A percentile compares a stretch with the other conserved stretches of the same genome.
Conservation (phyloP, 2,329 filamentous ascomycete species). For the Aspergillus costaricaensis region DNA sequence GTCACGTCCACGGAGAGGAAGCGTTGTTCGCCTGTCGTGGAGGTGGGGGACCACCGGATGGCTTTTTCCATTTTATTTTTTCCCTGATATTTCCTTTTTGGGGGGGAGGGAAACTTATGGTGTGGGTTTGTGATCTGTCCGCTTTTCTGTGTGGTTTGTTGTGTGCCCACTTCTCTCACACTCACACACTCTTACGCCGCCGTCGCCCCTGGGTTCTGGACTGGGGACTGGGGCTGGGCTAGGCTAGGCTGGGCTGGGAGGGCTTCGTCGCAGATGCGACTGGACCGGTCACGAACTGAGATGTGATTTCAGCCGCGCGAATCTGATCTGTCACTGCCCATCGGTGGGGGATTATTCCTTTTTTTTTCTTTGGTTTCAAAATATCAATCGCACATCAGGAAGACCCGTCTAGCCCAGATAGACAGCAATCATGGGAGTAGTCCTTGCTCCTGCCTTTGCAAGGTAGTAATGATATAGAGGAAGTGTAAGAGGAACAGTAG, state of each 20-base stretch:
- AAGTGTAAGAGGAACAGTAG: not conserved
- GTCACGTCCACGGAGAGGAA: slow-evolving; percentile 65
- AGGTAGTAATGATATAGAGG: no score
- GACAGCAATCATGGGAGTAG: no score
- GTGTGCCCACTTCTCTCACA: no score
- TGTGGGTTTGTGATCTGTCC: not conserved
- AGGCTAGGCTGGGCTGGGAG: no score
- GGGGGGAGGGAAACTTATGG: not conserved
- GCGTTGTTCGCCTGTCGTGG: slow-evolving; percentile 53
- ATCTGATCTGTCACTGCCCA: not conserved
- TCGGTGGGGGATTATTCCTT: no score
- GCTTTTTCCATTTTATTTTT: slow-evolving; percentile 46
- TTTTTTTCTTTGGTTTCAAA: not conserved
- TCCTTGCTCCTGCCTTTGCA: no score
- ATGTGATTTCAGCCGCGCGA: not conserved
- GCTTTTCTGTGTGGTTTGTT: not conserved
- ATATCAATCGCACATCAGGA: not conserved
- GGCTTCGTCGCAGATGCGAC: slow-evolving; percentile 6
- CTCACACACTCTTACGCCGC: no score
- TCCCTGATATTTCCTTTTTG: not conserved
- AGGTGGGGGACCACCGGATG: slow-evolving; percentile 65
- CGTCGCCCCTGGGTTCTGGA: not conserved
- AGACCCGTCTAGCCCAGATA: no score
- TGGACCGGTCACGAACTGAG: slow-evolving; percentile 7
- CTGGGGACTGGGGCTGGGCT: not conserved